Evolutionary conservation across 164 flowering plant genomes (phyloP).

Genomic region (Buxus sempervirens): DNA sequence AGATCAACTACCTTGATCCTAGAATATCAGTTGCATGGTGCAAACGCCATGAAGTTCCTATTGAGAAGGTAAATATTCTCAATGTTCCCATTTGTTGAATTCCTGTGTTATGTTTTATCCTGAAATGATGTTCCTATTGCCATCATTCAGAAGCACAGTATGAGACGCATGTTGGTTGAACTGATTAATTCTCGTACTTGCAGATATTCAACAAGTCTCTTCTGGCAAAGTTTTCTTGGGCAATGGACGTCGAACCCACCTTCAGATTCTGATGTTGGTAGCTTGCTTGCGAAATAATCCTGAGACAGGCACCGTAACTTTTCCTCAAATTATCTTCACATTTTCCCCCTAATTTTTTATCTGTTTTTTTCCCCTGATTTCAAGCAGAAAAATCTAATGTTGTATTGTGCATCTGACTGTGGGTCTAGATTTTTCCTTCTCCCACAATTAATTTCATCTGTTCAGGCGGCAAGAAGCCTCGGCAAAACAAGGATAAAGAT

Average conservation of each 20-base stretch:
- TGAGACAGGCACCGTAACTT: background rate
- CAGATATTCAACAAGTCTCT: slow-evolving; percentile 95
- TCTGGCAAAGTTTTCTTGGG: slow-evolving; percentile 91
- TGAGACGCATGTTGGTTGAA: too few species aligned
- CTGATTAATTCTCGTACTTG: slow-evolving; percentile 3
- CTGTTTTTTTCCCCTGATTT: background rate
- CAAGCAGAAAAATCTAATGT: slow-evolving; percentile 5
- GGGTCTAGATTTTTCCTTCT: background rate
- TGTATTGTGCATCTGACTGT: slow-evolving; percentile 8
- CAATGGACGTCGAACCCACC: slow-evolving; percentile 91
- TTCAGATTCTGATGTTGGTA: slow-evolving; percentile 71
- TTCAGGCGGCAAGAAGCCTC: slow-evolving; percentile 7
- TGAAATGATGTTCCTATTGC: too few species aligned
- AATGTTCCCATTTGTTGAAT: background rate
- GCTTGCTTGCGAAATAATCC: slow-evolving; percentile 1
- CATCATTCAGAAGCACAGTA: too few species aligned
- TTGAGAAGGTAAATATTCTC: slow-evolving; percentile 73
- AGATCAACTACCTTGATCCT: slow-evolving; percentile 93
- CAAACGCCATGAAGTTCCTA: slow-evolving; percentile 96
- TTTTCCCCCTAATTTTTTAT: too few species aligned
- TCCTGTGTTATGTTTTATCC: too few species aligned
- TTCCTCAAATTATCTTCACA: background rate
- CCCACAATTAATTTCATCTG: background rate
- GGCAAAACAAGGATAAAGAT: too few species aligned
- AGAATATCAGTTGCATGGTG: slow-evolving; percentile 99